Evolutionary conservation across 352 stramenopile species (phyloP), one percentile per base, ranked within the genome.

Genomic region (Phytophthora sansomeana): DNA sequence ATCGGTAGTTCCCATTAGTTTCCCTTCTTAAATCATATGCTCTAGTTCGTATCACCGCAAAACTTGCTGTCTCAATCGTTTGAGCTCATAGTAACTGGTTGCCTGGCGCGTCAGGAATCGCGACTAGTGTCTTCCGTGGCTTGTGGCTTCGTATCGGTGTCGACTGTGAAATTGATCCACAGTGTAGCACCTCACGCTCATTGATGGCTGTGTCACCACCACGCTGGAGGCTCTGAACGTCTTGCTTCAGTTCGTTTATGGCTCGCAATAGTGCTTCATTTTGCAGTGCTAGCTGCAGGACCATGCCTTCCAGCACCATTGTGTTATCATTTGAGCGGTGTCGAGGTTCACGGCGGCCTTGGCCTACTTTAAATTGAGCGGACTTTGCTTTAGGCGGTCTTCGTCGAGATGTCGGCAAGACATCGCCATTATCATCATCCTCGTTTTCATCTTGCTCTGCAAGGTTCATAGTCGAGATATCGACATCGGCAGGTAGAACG

Each of bases 201-300:
- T 32, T 58, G n/a, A 24, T 32, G 11, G 42, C n/a, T 26, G 35
- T 14, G 17, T 50, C 46, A 33, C 49, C 42, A 50, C 52, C n/a
- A 32, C 26, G 69, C 24, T 68, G 36, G 21, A 77, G 58, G 16
- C 11, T 44, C 16, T 74, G 64, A 24, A 83, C 48, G 19, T 87
- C 75, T 30, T 58, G 51, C 11, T 66, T 74, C 24, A 89, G 24
- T 10, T 86, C 74, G 5, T 81, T 81, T 5, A 89, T 49, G 11
- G 80, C 71, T n/a, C 71, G 78, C 36, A 87, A 41, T 8, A 87
- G 60, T 8, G 60, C 72, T 39, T 85, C 77, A 52, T 87, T 89
- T 58, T 87, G 78, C 7, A 87, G 65, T 17, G 80, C 78, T 4
- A 89, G 65, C 46, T 87, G 80, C 6, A 89, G 46, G 9, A 89